Base-by-base conservation (phyloP, 139 green algal genomes). In the Chlorella sp. region DNA sequence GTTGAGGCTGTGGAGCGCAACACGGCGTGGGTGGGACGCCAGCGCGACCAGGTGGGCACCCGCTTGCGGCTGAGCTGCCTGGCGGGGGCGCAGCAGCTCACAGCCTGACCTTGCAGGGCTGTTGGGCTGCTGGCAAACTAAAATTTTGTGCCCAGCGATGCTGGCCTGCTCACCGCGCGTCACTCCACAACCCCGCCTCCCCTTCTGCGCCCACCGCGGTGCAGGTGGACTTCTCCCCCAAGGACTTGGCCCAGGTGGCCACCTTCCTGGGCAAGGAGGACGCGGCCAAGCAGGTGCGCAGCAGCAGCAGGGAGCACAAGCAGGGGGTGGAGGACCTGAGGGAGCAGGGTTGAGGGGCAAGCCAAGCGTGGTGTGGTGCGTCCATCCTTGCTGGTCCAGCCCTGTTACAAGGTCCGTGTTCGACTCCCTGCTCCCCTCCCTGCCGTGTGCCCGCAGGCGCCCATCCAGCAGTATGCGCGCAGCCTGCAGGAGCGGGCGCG, bases 1-100 rank as follows among this genome's bases (percentile, higher is more conserved):
- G 40, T 90, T 19, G 91, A 95, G 2, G 94, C 89, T 24, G 48
- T 96, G 4, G 90, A 95, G 77, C 85, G 85, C 73, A 97, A 96
- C 81, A 82, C 85, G 19, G 60, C 46, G 11, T 95, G 89, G 78
- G 92, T 99, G 51, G 91, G 86, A 0, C 73, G 65, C 5, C 84
- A 88, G 1, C 85, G 96, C 20, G 92, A 97, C 73, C 77, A 83
- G 77, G 77, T 79, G 44, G 6, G 32, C 20, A 14, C 36, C n/a
- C 60, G 38, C n/a, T 48, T 68, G 74, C 36, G 24, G 1, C 14
- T 11, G 46, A 19, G 8, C 1, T 22, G 51, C 20, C 6, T 69
- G 51, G 7, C 5, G 34, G n/a, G n/a, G n/a, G n/a, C n/a, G n/a
- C n/a, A n/a, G n/a, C n/a, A n/a, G n/a, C n/a, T n/a, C n/a, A n/a